Percentiles rank a stretch among this genome's conserved stretches.
phyloP scores from a whole-genome alignment of 1,139 yeast genomes.

The Hemisphaericaspora subhashii region DNA sequence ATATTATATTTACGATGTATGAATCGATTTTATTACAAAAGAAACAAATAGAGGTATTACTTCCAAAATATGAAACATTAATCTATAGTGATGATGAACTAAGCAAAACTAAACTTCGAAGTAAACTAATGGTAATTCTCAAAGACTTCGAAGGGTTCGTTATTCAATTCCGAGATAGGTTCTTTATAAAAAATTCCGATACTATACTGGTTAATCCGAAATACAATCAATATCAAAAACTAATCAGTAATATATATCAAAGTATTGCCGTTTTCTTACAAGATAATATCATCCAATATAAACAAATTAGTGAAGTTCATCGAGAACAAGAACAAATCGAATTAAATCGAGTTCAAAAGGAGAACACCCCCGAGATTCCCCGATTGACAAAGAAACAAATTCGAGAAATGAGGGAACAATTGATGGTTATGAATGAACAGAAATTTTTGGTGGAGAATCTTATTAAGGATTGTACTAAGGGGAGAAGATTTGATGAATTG shows the following conservation, averaged over 20 bases:
- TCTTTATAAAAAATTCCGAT: slow-evolving; percentile 20
- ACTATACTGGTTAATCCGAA: slow-evolving; percentile 18
- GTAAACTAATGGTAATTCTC: slow-evolving; percentile 27
- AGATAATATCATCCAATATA: slow-evolving; percentile 31
- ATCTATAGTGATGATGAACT: slow-evolving; percentile 11
- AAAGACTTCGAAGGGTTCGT: slow-evolving; percentile 37
- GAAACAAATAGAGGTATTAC: slow-evolving; percentile 29
- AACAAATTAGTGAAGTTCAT: slow-evolving; percentile 26
- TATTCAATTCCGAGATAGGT: slow-evolving; percentile 25
- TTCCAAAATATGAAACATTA: slow-evolving; percentile 29
- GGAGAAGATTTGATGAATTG: slow-evolving; percentile 77
- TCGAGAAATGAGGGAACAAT: slow-evolving; percentile 63
- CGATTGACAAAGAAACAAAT: slow-evolving; percentile 51
- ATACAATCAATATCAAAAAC: slow-evolving; percentile 16
- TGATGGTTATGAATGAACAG: slow-evolving; percentile 88
- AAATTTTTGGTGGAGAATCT: slow-evolving; percentile 65
- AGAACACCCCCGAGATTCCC: slow-evolving; percentile 17
- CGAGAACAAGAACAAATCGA: slow-evolving; percentile 22
- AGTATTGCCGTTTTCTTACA: slow-evolving; percentile 35
- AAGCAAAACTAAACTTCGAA: slow-evolving; percentile 23
- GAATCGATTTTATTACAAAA: slow-evolving; percentile 36
- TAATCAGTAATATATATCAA: slow-evolving; percentile 37
- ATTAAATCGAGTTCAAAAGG: slow-evolving; percentile 8
- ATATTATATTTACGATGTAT: slow-evolving; percentile 28
- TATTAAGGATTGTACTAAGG: slow-evolving; percentile 60